A percentile compares a stretch with the other conserved stretches of the same genome.
phyloP scores from a whole-genome alignment of 139 green algal species.

The Picochlorum sp. region DNA sequence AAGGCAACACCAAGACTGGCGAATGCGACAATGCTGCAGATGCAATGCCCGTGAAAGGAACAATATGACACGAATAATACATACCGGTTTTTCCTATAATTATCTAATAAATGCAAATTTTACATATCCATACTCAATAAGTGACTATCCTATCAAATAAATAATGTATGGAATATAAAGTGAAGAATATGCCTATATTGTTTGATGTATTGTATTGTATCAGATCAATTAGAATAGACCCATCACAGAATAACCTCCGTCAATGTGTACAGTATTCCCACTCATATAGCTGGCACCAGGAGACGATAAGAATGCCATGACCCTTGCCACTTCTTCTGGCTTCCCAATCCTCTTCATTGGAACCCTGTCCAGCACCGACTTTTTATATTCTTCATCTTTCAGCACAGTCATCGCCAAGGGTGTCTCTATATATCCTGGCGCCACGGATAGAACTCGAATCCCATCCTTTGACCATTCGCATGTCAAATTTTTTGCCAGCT shows the following conservation, averaged over 20 bases:
- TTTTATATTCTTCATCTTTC: conserved; percentile 29
- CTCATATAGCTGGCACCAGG: conserved; percentile 70
- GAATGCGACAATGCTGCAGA: not conserved
- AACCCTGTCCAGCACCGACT: conserved; percentile 50
- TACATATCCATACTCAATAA: too few species aligned
- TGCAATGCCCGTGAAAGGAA: not conserved
- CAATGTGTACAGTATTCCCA: conserved; percentile 65
- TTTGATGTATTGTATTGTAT: too few species aligned
- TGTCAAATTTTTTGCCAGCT: conserved; percentile 67
- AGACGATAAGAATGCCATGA: conserved; percentile 51
- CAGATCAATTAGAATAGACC: not conserved
- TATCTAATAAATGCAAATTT: too few species aligned
- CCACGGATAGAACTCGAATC: conserved; percentile 75
- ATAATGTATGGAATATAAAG: too few species aligned
- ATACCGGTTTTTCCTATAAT: too few species aligned
- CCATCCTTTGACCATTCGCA: conserved; percentile 78
- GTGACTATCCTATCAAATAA: too few species aligned
- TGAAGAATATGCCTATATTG: too few species aligned
- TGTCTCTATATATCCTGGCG: conserved; percentile 86
- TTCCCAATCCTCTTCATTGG: conserved; percentile 65
- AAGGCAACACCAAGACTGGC: not conserved
- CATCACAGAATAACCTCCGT: conserved; percentile 55
- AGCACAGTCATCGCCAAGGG: conserved; percentile 47
- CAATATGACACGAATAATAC: too few species aligned
- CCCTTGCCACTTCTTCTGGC: conserved; percentile 55